Base-by-base conservation (phyloP, 179 eudicot genomes). In the Patellifolia procumbens region DNA sequence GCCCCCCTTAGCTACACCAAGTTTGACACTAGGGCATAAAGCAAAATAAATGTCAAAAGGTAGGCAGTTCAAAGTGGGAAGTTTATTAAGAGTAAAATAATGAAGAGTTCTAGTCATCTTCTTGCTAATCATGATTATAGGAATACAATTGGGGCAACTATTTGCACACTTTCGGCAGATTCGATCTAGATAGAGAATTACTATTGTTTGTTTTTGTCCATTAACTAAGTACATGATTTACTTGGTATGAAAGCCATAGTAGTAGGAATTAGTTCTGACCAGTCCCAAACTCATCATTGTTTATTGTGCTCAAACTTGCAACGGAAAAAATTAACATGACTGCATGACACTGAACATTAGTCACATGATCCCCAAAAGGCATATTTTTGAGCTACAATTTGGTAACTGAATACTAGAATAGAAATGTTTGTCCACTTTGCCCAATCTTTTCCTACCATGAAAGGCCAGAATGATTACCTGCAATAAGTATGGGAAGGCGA, bases 401-500 rank as follows among this genome's bases (percentile, higher is more conserved):
- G 46, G 65, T 52, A 73, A 7, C 32, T 15, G 7, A 13, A 39
- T 3, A 59, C 68, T 24, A 19, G 2, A 17, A 68, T 12, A 37
- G 24, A 37, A 8, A 59, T 7, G 19, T 12, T 68, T 26, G 16
- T 7, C 39, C 4, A 28, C 16, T 34, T 24, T 35, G 28, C 69
- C 24, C 19, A 56, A 4, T 72, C 37, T 26, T 73, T 22, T 71
- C 48, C 39, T 73, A 74, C 69, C 29, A 74, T 22, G n/a, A 48
- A 35, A 60, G 32, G 43, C 55, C 24, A 80, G 55, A 39, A 24
- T 42, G 17, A 26, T 83, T 62, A 92, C 98, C 98, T 92, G 98
- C 68, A 94, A 81, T 67, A 94, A 87, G 82, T 94, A 94, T 28
- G 98, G 98, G 91, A 94, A 88, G 68, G 96, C 96, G 48, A 94